Percentiles rank a stretch among this genome's conserved stretches.
phyloP scores from a whole-genome alignment of 768 basidiomycete species.

The Lentinus tigrinus region DNA sequence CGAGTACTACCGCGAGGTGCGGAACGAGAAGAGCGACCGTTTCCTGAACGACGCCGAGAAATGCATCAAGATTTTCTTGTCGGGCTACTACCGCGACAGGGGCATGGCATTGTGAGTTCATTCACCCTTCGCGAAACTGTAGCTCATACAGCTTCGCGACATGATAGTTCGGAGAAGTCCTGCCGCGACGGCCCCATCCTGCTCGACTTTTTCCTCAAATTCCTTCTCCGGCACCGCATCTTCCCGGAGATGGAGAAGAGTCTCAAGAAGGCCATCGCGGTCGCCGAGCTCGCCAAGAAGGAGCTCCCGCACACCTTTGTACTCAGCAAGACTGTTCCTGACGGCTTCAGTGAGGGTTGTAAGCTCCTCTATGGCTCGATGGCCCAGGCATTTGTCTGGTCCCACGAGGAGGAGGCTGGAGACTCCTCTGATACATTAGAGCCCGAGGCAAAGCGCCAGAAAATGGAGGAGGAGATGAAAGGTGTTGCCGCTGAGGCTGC shows the following conservation, averaged over 20 bases:
- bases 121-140: neutral
- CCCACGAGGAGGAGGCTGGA: slow-evolving; percentile 7
- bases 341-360: slow-evolving; percentile 50
- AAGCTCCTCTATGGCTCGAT: slow-evolving; percentile 46
- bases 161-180: slow-evolving; percentile 43
- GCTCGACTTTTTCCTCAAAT: slow-evolving; percentile 58
- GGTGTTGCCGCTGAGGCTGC: neutral
- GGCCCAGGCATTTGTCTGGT: slow-evolving; percentile 3
- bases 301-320: slow-evolving; percentile 52
- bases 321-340: slow-evolving; percentile 47
- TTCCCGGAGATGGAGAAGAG: slow-evolving; percentile 53
- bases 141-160: neutral
- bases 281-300: slow-evolving; percentile 41
- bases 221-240: slow-evolving; percentile 53
- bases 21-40: slow-evolving; percentile 32
- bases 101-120: slow-evolving; percentile 66
- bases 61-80: slow-evolving; percentile 62
- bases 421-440: slow-evolving; percentile 28
- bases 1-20: slow-evolving; percentile 23
- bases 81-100: slow-evolving; percentile 63
- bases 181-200: slow-evolving; percentile 53
- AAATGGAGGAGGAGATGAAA: slow-evolving; percentile 14
- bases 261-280: slow-evolving; percentile 45
- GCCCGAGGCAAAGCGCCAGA: slow-evolving; percentile 26
- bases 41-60: slow-evolving; percentile 67